Evolutionary conservation across 805 yeast genomes (phyloP).

Genomic region (Saccharomycopsis sp.): DNA sequence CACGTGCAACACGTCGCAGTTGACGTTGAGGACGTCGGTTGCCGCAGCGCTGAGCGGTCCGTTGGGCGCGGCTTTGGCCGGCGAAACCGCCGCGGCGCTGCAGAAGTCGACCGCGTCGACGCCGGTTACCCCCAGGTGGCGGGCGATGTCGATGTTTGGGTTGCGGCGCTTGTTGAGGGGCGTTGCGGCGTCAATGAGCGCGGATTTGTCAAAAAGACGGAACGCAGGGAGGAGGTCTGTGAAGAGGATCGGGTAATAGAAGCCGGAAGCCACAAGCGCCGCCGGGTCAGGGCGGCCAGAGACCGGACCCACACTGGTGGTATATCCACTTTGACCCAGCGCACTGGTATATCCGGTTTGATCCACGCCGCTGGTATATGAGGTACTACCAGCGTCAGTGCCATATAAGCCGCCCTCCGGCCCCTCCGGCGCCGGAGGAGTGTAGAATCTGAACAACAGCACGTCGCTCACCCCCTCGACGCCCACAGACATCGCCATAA

Average conservation of each 20-base stretch:
- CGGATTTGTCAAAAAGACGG: constrained; percentile 46
- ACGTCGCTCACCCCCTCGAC: constrained; percentile 51
- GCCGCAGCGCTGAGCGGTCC: constrained; percentile 28
- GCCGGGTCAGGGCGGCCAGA: too few relatives aligned
- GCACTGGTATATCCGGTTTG: constrained; percentile 6
- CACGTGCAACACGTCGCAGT: constrained; percentile 49
- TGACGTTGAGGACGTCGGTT: constrained; percentile 58
- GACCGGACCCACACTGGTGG: too few relatives aligned
- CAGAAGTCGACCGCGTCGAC: constrained; percentile 12
- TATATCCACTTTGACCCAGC: too few relatives aligned
- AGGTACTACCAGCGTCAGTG: too few relatives aligned
- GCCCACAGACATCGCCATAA: constrained; percentile 58
- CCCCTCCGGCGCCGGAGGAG: too few relatives aligned
- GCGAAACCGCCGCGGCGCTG: constrained; percentile 1
- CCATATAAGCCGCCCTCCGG: too few relatives aligned
- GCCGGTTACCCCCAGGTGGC: constrained; percentile 16
- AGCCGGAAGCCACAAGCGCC: constrained; percentile 53
- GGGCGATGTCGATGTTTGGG: constrained; percentile 3
- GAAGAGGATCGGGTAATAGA: constrained; percentile 59
- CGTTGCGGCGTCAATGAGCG: constrained; percentile 51
- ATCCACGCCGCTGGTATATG: too few relatives aligned
- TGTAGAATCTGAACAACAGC: constrained; percentile 14
- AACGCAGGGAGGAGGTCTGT: constrained; percentile 50
- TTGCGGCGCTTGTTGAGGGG: background rate
- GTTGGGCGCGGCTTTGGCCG: constrained; percentile 4